Evolutionary conservation across 306 rosid species (phyloP).

Genomic region (Acmispon strigosus): DNA sequence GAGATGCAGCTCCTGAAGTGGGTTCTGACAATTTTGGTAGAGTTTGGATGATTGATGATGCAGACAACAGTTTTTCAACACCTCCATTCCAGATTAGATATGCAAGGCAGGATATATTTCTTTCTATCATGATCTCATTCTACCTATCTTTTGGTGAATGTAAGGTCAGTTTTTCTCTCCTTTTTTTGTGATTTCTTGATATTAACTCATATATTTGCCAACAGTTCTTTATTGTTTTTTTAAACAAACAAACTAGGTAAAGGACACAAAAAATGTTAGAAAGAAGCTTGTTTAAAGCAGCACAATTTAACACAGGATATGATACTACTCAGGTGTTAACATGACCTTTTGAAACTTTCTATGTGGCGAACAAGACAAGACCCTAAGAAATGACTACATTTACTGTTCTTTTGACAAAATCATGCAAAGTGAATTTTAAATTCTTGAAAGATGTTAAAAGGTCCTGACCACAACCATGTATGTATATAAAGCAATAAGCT

Average conservation of each 20-base stretch:
- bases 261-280: neutral
- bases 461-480: neutral
- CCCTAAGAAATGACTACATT: neutral
- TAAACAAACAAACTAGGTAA: neutral
- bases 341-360: neutral
- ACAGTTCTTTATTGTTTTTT: neutral
- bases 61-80: constrained; percentile 88
- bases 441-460: neutral
- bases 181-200: neutral
- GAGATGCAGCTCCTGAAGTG: constrained; percentile 75
- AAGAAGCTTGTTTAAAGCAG: neutral
- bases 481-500: neutral
- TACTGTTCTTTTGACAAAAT: neutral
- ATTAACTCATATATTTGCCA: neutral
- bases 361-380: neutral
- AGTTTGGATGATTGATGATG: constrained; percentile 86
- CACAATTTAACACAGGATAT: neutral
- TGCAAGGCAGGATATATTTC: constrained; percentile 86
- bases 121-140: constrained; percentile 84
- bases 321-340: neutral
- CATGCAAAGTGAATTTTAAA: neutral
- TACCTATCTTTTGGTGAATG: constrained; percentile 53
- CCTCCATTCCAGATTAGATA: constrained; percentile 72
- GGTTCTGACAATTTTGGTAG: constrained; percentile 74
- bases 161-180: constrained; percentile 45